Base-by-base conservation (phyloP, 768 basidiomycete species). In the Tephrocybe sp. region DNA sequence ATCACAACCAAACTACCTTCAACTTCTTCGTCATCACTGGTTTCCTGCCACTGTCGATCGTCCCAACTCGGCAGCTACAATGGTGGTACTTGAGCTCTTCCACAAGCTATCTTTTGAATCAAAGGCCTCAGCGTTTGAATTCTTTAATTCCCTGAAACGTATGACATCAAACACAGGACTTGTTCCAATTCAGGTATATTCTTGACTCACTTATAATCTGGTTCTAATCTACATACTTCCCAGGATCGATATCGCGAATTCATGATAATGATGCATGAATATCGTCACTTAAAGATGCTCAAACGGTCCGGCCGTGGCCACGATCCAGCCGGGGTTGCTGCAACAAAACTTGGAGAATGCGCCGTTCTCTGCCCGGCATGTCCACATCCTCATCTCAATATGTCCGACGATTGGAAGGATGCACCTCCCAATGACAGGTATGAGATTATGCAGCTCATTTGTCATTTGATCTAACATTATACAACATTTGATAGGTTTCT, bases 281-380 rank as follows among this genome's bases (percentile, higher is more conserved):
- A 6, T 18, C 12, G 39, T 21, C 4, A 4, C 3, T 5, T 16
- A 18, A 19, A 21, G n/a, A n/a, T n/a, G n/a, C n/a, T n/a, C n/a
- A n/a, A n/a, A n/a, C n/a, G n/a, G n/a, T n/a, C n/a, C n/a, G 7
- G 64, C 23, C 33, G 62, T 31, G 57, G 62, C 39, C 59, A 66
- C 50, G 52, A 62, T 50, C 50, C 54, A 42, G 50, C 40, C 23
- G 56, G 62, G 2, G 49, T 48, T 4, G 18, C n/a, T 2, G 50
- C 29, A 7, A 67, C 65, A 2, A 27, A 44, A 21, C 47, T 46
- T 13, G 66, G 71, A 0, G 59, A 62, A 49, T 56, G 61, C 6
- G 64, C 64, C 0, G 50, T 69, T 1, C 45, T 52, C 4, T 72
- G 69, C 43, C 66, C 66, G 2, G 66, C 67, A 4, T 73, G 71